Conservation (phyloP, 345 rosid genomes). For the Dovyalis caffra region DNA sequence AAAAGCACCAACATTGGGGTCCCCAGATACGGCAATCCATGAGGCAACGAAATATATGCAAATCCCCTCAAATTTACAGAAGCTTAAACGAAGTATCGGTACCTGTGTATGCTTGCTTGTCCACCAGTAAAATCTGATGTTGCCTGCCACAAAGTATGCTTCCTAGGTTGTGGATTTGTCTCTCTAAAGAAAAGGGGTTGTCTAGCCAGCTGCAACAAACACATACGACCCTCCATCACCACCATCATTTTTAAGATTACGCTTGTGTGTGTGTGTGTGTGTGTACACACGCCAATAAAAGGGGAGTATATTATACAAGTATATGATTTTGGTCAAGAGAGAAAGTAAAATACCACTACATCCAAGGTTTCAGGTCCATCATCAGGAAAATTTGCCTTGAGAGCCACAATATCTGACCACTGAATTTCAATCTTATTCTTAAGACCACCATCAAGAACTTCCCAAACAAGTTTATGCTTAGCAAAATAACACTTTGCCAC, state of each 20-base stretch:
- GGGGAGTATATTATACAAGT: background rate
- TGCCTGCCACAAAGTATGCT: constrained; percentile 98
- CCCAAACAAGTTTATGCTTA: constrained; percentile 98
- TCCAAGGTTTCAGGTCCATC: constrained; percentile 79
- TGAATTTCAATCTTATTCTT: constrained; percentile 98
- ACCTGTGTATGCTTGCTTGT: constrained; percentile 85
- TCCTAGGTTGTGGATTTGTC: constrained; percentile 97
- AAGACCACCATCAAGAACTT: constrained; percentile 89
- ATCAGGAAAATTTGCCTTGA: constrained; percentile 77
- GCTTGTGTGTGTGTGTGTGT: background rate
- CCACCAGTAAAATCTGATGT: constrained; percentile 98
- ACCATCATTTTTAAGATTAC: background rate
- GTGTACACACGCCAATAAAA: no score
- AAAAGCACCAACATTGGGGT: background rate
- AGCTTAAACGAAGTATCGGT: background rate
- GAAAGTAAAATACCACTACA: constrained; percentile 55
- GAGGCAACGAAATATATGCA: background rate
- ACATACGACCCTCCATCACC: constrained; percentile 6
- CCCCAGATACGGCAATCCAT: background rate
- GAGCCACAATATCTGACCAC: constrained; percentile 93
- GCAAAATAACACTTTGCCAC: constrained; percentile 99
- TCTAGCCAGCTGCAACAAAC: constrained; percentile 68
- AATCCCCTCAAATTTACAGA: background rate
- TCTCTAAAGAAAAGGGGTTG: constrained; percentile 95
- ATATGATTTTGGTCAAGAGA: background rate